Conservation (phyloP, 768 basidiomycete species). For the Termitomyces sp. region DNA sequence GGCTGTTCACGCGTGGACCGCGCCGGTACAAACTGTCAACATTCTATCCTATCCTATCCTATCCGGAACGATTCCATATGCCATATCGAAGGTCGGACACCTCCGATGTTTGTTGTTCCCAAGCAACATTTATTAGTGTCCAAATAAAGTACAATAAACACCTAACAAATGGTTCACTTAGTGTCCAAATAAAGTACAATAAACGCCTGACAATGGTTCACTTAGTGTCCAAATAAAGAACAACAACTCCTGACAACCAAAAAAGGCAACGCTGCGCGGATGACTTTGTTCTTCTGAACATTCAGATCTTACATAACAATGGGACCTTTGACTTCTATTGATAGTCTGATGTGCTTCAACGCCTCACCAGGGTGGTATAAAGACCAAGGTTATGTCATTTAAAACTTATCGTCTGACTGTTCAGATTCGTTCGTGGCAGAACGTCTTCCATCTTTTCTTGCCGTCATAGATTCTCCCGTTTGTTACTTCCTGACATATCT, state of each 20-base stretch:
- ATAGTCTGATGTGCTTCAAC: not conserved
- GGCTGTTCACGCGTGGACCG: no score
- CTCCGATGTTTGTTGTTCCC: not conserved
- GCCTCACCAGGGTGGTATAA: not conserved
- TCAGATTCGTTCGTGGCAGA: not conserved
- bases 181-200: not conserved
- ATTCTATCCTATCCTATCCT: no score
- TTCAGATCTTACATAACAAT: not conserved
- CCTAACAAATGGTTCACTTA: not conserved
- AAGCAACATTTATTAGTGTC: no score
- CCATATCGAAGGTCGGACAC: no score
- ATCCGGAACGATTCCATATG: no score
- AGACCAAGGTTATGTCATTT: not conserved
- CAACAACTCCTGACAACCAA: not conserved
- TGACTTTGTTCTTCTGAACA: not conserved
- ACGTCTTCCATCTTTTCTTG: not conserved
- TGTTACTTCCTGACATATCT: not conserved
- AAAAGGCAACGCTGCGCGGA: not conserved
- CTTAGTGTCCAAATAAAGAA: not conserved
- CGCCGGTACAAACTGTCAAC: no score
- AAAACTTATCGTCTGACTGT: not conserved
- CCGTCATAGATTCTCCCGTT: not conserved
- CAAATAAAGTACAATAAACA: not conserved
- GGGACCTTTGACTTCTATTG: constrained; percentile 1
- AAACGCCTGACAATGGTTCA: not conserved